Conservation (phyloP, 345 rosid species). For the Triadica sebifera region DNA sequence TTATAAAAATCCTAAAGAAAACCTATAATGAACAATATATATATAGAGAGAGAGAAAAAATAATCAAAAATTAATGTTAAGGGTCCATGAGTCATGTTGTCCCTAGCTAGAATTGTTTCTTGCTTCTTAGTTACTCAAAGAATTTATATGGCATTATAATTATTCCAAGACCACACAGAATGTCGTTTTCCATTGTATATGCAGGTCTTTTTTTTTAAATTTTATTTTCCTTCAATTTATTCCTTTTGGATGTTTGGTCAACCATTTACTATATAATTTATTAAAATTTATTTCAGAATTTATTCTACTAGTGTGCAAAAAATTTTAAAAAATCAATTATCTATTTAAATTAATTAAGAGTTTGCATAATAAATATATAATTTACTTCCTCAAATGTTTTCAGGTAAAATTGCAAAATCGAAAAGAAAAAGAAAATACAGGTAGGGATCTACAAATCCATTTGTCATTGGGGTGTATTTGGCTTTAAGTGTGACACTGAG, state of each 20-base stretch:
- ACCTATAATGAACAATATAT: not conserved
- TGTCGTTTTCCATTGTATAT: not conserved
- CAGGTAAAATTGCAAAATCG: too few relatives aligned
- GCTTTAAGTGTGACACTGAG: not conserved
- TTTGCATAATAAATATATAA: too few relatives aligned
- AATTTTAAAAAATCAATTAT: too few relatives aligned
- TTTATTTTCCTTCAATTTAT: not conserved
- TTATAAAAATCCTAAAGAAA: not conserved
- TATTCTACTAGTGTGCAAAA: too few relatives aligned
- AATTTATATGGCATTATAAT: not conserved
- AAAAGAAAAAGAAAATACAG: too few relatives aligned
- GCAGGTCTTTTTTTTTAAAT: too few relatives aligned
- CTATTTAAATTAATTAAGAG: too few relatives aligned
- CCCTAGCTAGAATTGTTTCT: not conserved
- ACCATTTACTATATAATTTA: not conserved
- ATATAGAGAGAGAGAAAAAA: too few relatives aligned
- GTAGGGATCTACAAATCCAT: not conserved
- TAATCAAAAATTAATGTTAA: not conserved
- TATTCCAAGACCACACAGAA: constrained; percentile 4
- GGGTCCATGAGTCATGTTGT: constrained; percentile 4
- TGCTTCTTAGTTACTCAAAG: constrained; percentile 5
- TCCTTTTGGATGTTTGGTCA: not conserved
- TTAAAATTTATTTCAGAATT: not conserved
- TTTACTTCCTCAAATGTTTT: too few relatives aligned
- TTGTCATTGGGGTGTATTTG: too few relatives aligned